These are phyloP conservation scores for Biscutella laevigata DNA, from an alignment of 441 rosid genomes.

Conservation along the genomic window DNA sequence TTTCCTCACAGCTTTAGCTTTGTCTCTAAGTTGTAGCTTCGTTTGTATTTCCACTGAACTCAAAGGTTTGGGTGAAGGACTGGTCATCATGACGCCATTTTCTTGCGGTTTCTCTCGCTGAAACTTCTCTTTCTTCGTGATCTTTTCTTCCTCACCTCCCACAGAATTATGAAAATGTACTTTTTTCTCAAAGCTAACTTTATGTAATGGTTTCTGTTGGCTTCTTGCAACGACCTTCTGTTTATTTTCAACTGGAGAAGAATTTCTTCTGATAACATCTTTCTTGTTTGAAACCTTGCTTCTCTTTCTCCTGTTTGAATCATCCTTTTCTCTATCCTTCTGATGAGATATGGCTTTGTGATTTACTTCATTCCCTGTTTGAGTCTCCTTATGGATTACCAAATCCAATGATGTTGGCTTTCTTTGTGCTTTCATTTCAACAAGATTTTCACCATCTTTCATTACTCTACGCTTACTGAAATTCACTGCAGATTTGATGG, in stretches of 20 bases:
- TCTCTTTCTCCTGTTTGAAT: conserved; percentile 25
- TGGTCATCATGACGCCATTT: conserved; percentile 20
- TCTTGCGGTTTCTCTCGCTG: conserved; percentile 29
- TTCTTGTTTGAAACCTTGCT: conserved; percentile 26
- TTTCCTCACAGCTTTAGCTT: conserved; percentile 30
- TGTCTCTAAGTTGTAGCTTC: conserved; percentile 25
- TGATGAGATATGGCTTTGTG: conserved; percentile 28
- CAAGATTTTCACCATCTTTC: conserved; percentile 24
- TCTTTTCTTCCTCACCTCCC: conserved; percentile 4
- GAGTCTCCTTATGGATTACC: conserved; percentile 26
- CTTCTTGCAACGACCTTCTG: conserved; percentile 23
- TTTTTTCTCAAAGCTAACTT: conserved; percentile 23
- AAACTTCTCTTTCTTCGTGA: conserved; percentile 32
- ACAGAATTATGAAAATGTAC: background rate
- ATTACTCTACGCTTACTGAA: conserved; percentile 22
- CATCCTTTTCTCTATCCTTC: conserved; percentile 22
- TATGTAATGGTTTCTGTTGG: conserved; percentile 28
- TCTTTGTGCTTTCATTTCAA: conserved; percentile 24
- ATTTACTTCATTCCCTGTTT: conserved; percentile 27
- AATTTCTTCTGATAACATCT: conserved; percentile 18
- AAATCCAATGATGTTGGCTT: conserved; percentile 23
- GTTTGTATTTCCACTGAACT: conserved; percentile 25
- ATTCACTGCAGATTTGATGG: conserved; percentile 16
- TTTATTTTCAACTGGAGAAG: conserved; percentile 30
- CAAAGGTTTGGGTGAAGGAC: conserved; percentile 23